These are phyloP conservation scores for Eutrema yunnanense DNA, from an alignment of 345 rosid species.

Conservation along the genomic window DNA sequence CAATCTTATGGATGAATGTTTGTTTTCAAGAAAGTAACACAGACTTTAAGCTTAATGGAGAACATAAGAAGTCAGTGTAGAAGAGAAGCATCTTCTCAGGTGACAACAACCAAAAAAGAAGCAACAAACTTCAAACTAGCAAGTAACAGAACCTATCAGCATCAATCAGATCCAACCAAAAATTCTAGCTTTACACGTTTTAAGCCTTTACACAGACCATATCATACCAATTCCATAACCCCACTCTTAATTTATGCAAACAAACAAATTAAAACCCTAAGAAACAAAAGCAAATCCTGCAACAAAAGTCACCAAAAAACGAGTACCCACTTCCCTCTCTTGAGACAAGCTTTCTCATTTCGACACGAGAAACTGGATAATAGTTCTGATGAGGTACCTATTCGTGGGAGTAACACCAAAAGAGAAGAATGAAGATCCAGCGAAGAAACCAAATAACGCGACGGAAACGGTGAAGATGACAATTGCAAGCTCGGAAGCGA, in stretches of 20 bases:
- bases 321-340: not conserved
- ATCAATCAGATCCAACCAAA: slow-evolving; percentile 9
- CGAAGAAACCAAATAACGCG: not conserved
- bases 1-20: not conserved
- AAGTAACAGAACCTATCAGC: not conserved
- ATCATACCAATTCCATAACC: slow-evolving; percentile 1
- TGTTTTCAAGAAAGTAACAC: not conserved
- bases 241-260: not conserved
- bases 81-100: not conserved
- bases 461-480: not conserved
- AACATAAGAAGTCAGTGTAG: not conserved
- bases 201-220: not conserved
- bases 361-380: not conserved
- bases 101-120: not conserved
- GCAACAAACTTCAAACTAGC: not conserved
- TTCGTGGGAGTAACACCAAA: slow-evolving; percentile 8
- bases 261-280: not conserved
- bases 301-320: not conserved
- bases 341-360: not conserved
- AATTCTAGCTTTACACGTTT: not conserved
- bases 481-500: not conserved
- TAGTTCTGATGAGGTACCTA: not conserved
- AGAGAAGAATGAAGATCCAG: not conserved
- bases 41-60: not conserved
- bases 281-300: slow-evolving; percentile 5